Percentiles rank a stretch among this genome's conserved stretches.
Conservation (phyloP, 768 basidiomycete species). For the Tylopilus plumbeoviolaceoides region DNA sequence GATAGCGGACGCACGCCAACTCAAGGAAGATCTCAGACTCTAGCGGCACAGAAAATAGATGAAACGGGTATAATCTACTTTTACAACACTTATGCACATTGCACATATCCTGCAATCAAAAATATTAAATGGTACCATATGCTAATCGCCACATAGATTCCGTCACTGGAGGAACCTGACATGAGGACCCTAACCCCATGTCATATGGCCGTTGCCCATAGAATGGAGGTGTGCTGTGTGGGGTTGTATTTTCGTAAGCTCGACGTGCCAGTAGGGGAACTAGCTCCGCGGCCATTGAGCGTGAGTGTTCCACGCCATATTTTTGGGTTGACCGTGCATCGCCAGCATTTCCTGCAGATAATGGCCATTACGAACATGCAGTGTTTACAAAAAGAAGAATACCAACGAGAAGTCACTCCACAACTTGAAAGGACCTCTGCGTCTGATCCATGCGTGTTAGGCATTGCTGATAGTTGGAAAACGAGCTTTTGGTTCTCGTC, state of each 20-base stretch:
- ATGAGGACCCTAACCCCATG: not conserved
- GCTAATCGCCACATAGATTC: constrained; percentile 3
- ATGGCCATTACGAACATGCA: not conserved
- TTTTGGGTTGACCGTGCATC: constrained; percentile 8
- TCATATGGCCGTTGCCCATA: constrained; percentile 8
- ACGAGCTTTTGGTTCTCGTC: constrained; percentile 22
- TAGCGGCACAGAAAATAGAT: not conserved
- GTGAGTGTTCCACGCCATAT: constrained; percentile 3
- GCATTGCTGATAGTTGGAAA: constrained; percentile 11
- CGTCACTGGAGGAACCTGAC: not conserved
- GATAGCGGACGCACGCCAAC: too few relatives aligned
- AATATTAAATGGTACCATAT: not conserved
- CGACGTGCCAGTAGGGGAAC: not conserved
- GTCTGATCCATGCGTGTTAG: not conserved
- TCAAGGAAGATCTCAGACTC: too few relatives aligned
- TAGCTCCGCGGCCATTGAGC: not conserved
- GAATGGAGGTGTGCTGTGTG: not conserved
- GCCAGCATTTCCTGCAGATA: constrained; percentile 7
- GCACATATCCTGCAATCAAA: not conserved
- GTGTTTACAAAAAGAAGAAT: not conserved
- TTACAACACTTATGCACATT: not conserved
- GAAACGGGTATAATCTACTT: not conserved
- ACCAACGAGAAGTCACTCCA: constrained; percentile 12
- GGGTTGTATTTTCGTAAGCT: not conserved
- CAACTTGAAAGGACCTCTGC: not conserved